Conservation (phyloP, 495 filamentous ascomycete genomes). For the Neurospora pannonica region DNA sequence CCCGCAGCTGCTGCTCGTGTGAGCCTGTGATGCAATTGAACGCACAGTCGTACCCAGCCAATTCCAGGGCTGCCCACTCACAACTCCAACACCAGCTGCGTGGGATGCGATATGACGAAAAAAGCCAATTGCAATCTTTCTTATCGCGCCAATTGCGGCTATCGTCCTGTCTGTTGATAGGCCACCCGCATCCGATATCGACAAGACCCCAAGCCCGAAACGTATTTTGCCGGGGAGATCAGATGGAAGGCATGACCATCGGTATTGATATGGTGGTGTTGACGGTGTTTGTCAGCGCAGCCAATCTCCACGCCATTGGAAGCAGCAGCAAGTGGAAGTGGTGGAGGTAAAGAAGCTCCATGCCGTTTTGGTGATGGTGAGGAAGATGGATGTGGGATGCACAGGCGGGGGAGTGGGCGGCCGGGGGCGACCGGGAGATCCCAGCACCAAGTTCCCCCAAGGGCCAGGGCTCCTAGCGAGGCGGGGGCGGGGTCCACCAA, state of each 20-base stretch:
- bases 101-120: conserved; percentile 29
- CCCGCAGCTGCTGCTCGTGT: neutral
- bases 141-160: conserved; percentile 24
- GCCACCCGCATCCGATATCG: neutral
- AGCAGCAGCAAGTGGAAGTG: neutral
- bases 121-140: conserved; percentile 16
- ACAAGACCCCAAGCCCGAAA: neutral
- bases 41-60: conserved; percentile 15
- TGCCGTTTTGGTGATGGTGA: neutral
- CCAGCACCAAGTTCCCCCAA: neutral
- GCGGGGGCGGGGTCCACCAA: neutral
- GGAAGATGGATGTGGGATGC: neutral
- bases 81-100: conserved; percentile 10
- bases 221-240: conserved; percentile 13
- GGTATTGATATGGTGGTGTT: conserved; percentile 1
- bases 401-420: neutral
- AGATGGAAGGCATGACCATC: neutral
- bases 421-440: neutral
- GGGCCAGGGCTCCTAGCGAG: neutral
- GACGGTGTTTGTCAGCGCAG: neutral
- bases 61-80: conserved; percentile 15
- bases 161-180: conserved; percentile 5
- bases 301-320: neutral
- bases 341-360: neutral
- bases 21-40: conserved; percentile 19